Evolutionary conservation across 2,329 filamentous ascomycete genomes (phyloP), one percentile per base, ranked within the genome.

Genomic region (Diaporthe aspalathi): DNA sequence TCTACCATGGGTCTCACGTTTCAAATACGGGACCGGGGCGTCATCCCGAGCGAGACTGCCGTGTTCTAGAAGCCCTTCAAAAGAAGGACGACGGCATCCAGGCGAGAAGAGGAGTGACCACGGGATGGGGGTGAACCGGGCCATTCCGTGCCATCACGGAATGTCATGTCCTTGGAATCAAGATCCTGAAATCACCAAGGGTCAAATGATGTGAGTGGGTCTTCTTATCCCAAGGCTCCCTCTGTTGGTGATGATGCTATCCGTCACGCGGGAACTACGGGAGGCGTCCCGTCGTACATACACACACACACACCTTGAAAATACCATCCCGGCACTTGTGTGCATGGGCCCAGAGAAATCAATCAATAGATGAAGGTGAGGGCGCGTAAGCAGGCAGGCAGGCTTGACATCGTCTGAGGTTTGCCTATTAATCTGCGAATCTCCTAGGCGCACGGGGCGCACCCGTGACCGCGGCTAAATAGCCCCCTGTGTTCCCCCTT

Each of bases 401-500:
- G n/a, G n/a, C n/a, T n/a, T n/a, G n/a, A n/a, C n/a, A n/a, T n/a
- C n/a, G n/a, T n/a, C n/a, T n/a, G n/a, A n/a, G n/a, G n/a, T 17
- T 12, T 14, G 27, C 29, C 27, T 38, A 24, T 50, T 17, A 50
- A 65, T 50, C 45, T 65, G 60, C 45, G 29, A 35, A 38, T 38
- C 20, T 24, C 45, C 20, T 38, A 65, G 60, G 45, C 60, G 45
- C 60, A 65, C 43, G 12, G 43, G 43, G 20, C 60, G n/a, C 29
- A 65, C 60, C 45, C 43, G 60, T 65, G 60, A 65, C 60, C 60
- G 45, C 60, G 60, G 60, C 60, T 65, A 65, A 65, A 65, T 65
- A 38, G 32, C 43, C 60, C 43, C 43, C 32, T 5, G 60, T 43
- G 20, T 29, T 49, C 43, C 27, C 27, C 45, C 60, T 50, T 65